These are phyloP conservation scores for Rhododendron griersonianum DNA, from an alignment of 148 eudicot species.

Conservation along the genomic window DNA sequence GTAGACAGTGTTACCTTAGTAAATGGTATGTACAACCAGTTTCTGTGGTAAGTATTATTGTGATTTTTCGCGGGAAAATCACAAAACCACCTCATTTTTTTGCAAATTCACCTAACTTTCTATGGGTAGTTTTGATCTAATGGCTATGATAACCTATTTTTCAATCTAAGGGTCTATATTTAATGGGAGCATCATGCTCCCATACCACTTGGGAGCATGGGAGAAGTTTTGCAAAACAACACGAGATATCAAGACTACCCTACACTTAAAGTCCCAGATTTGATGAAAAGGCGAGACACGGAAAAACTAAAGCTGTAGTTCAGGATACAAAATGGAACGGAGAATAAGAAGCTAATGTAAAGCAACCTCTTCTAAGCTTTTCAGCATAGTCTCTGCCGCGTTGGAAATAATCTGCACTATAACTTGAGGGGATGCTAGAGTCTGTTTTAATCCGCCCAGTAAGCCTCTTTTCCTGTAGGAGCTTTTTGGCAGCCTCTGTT, in stretches of 20 bases:
- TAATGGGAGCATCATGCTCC: too few relatives aligned
- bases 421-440: constrained; percentile 67
- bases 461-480: constrained; percentile 88
- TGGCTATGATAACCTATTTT: too few relatives aligned
- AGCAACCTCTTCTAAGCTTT: constrained; percentile 84
- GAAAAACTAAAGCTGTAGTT: background rate
- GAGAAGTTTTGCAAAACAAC: background rate
- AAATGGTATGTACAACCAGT: background rate
- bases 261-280: background rate
- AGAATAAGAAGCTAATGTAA: background rate
- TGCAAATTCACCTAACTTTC: background rate
- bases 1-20: background rate
- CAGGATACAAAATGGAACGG: background rate
- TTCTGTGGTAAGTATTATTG: background rate
- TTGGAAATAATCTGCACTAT: constrained; percentile 86
- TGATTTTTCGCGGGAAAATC: background rate
- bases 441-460: constrained; percentile 61
- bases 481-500: constrained; percentile 97
- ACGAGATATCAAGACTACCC: background rate
- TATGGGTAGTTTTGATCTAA: too few relatives aligned
- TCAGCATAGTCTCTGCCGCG: constrained; percentile 94
- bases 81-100: background rate
- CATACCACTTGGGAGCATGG: too few relatives aligned
- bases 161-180: too few relatives aligned
- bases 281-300: background rate